These are phyloP conservation scores for Pseudogymnoascus sp. DNA, from an alignment of 2,329 filamentous ascomycete species.

Conservation along the genomic window DNA sequence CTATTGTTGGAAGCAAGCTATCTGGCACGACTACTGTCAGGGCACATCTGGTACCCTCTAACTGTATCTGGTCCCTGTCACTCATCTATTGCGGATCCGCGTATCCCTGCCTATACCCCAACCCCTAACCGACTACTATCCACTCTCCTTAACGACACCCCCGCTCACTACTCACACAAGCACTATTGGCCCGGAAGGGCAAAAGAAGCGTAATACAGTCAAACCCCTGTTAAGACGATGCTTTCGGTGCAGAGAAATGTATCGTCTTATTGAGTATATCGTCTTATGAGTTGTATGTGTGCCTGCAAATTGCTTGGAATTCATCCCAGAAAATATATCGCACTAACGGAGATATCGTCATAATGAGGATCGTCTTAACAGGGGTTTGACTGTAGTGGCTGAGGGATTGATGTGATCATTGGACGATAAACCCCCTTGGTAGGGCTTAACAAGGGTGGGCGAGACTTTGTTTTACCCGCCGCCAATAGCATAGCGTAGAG, in stretches of 20 bases:
- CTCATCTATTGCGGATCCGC: background rate
- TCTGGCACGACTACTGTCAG: background rate
- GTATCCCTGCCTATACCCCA: background rate
- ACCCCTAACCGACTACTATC: background rate
- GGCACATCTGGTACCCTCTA: background rate
- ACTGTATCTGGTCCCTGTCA: background rate
- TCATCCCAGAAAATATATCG: too few relatives aligned
- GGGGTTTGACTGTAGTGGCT: too few relatives aligned
- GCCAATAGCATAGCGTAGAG: background rate
- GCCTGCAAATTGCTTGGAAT: too few relatives aligned
- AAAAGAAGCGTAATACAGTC: background rate
- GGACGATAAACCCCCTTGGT: background rate
- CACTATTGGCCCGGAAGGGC: background rate
- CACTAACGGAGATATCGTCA: too few relatives aligned
- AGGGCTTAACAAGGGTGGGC: background rate
- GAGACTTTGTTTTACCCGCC: background rate
- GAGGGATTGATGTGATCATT: background rate
- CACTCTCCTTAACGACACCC: background rate
- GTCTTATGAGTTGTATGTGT: too few relatives aligned
- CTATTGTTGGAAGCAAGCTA: constrained; percentile 7
- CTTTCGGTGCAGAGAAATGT: too few relatives aligned
- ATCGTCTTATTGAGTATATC: too few relatives aligned
- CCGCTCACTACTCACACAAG: background rate
- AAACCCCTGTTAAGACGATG: too few relatives aligned
- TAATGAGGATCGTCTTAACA: too few relatives aligned